A percentile compares a stretch with the other conserved stretches of the same genome.
Evolutionary conservation across 345 rosid species (phyloP).

Genomic region (Abelmoschus esculentus): DNA sequence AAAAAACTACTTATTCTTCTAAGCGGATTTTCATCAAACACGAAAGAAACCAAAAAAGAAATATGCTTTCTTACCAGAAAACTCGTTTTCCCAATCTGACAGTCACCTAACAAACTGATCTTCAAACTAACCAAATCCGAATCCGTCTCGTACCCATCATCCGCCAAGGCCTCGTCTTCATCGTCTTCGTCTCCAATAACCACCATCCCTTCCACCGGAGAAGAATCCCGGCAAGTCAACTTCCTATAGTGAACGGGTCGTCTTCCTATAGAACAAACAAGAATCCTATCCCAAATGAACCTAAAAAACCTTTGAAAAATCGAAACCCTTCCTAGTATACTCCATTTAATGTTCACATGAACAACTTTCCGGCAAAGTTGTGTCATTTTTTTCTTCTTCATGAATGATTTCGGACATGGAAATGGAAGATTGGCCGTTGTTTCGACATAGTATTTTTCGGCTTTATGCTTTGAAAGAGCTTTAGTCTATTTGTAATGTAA

Average conservation of each 20-base stretch:
- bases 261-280: constrained; percentile 65
- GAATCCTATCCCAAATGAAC: constrained; percentile 66
- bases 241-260: constrained; percentile 44
- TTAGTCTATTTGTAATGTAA: background rate
- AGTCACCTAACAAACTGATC: constrained; percentile 89
- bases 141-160: constrained; percentile 41
- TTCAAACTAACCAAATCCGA: constrained; percentile 79
- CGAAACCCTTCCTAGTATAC: constrained; percentile 44
- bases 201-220: constrained; percentile 30
- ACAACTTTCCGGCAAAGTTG: constrained; percentile 46
- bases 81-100: constrained; percentile 88
- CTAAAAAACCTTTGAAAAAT: constrained; percentile 54
- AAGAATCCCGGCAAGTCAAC: constrained; percentile 32
- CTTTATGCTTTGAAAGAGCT: background rate
- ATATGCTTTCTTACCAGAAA: constrained; percentile 49
- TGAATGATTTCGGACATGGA: constrained; percentile 33
- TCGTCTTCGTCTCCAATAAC: constrained; percentile 7
- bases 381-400: constrained; percentile 41
- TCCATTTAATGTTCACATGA: constrained; percentile 50
- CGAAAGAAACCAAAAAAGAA: background rate
- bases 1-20: background rate
- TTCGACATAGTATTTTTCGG: constrained; percentile 6
- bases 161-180: constrained; percentile 4
- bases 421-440: constrained; percentile 8
- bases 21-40: background rate